phyloP scores from a whole-genome alignment of 371 early-diverging fungal species.

The Actinomucor elegans region DNA sequence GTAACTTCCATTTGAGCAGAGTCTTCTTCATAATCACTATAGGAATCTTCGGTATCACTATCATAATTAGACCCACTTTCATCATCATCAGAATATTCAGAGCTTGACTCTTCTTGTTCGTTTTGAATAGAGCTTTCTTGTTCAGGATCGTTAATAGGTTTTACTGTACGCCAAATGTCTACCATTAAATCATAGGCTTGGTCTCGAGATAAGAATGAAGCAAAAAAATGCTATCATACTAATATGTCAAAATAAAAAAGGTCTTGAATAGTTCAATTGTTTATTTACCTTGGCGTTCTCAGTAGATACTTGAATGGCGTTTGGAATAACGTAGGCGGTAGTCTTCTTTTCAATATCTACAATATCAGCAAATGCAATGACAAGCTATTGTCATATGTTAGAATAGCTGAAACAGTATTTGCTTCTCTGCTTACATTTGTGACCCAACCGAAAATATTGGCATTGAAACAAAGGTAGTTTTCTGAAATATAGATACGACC shows the following conservation, averaged over 20 bases:
- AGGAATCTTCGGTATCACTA: constrained; percentile 9
- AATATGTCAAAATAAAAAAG: neutral
- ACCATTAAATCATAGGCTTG: constrained; percentile 69
- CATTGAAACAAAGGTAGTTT: constrained; percentile 87
- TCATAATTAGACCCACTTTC: constrained; percentile 3
- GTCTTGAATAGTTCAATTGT: too few species aligned
- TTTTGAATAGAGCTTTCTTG: neutral
- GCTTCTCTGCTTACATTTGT: constrained; percentile 71
- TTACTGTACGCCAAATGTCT: constrained; percentile 55
- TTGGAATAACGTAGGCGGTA: constrained; percentile 84
- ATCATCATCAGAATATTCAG: constrained; percentile 6
- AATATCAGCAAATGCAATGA: constrained; percentile 82
- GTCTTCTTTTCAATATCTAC: constrained; percentile 79
- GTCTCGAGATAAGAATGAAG: constrained; percentile 83
- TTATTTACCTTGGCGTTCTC: constrained; percentile 56
- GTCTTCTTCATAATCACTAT: neutral
- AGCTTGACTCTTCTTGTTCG: neutral
- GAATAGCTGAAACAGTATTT: too few species aligned
- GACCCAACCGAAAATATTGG: constrained; percentile 97
- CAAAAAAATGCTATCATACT: constrained; percentile 66
- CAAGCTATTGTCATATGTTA: constrained; percentile 50
- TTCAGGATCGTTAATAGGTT: neutral
- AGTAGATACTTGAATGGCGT: constrained; percentile 81
- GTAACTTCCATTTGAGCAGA: neutral
- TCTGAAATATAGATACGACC: constrained; percentile 90